Base-by-base conservation (phyloP, 495 filamentous ascomycete species). In the Talaromyces borbonicus region DNA sequence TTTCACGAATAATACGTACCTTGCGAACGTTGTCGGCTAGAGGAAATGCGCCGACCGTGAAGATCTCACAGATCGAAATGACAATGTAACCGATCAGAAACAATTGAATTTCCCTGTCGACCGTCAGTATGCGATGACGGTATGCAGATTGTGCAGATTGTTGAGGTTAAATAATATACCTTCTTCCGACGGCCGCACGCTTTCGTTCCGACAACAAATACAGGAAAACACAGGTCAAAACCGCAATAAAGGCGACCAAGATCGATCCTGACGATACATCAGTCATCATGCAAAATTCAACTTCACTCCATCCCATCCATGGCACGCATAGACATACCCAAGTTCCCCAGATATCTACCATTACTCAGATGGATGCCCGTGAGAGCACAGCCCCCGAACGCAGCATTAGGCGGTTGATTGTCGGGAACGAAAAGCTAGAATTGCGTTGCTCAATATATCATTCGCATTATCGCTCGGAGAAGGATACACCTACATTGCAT, bases 61-160 rank as follows among this genome's bases (percentile, higher is more conserved):
- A 95, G 54, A 99, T 95, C 59, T 99, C 92, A 60, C 87, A 93
- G 54, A 99, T 87, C 57, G 83, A 78, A 49, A 97, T 79, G 24
- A 99, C 67, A 35, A 95, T 84, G 56, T 87, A 99, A 29, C 84
- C 83, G 15, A 87, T 32, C 18, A 99, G 72, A 64, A 97, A 95
- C 30, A 95, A 58, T 75, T 99, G 92, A 68, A 97, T 97, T 57
- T 99, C 92, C 61, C 92, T 96, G 53, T 18, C 9, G 7, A 29
- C 4, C 4, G 23, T 48, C 15, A 48, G 35, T 33, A 11, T 14
- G 18, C 8, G 22, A 7, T 27, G 23, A 14, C 15, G 5, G 12
- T 16, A 38, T 1, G 11, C 2, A 29, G 46, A 39, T 12, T 16
- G n/a, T 33, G 14, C 25, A 3, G 35, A 24, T 16, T 41, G n/a